These are phyloP conservation scores for Glycyrrhiza uralensis DNA, from an alignment of 306 rosid genomes.

Conservation along the genomic window DNA sequence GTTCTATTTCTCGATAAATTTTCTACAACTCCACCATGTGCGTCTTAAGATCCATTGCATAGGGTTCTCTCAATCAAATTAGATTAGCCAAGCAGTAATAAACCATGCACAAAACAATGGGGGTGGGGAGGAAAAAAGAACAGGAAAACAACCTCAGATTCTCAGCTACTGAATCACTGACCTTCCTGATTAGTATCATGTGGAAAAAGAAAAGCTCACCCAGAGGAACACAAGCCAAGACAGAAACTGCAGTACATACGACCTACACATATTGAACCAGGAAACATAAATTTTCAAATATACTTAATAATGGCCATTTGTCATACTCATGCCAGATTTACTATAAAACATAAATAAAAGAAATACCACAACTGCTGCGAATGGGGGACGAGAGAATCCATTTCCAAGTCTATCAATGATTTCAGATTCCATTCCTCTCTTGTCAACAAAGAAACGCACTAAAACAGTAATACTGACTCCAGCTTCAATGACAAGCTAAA, in stretches of 20 bases:
- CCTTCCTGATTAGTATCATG: conserved; percentile 94
- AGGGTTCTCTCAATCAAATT: conserved; percentile 7
- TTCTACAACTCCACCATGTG: not conserved
- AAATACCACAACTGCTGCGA: conserved; percentile 89
- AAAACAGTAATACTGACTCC: conserved; percentile 91
- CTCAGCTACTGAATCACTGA: conserved; percentile 57
- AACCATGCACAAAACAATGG: conserved; percentile 7
- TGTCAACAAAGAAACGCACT: conserved; percentile 88
- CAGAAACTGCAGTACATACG: conserved; percentile 80
- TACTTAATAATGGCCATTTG: conserved; percentile 7
- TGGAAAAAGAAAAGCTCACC: conserved; percentile 97
- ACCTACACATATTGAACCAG: conserved; percentile 54
- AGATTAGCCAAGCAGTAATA: conserved; percentile 1
- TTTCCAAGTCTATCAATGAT: conserved; percentile 92
- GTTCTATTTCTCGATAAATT: not conserved
- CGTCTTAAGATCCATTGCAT: conserved; percentile 20
- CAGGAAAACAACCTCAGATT: conserved; percentile 40
- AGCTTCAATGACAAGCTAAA: conserved; percentile 88
- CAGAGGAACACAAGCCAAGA: conserved; percentile 91
- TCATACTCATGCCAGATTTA: conserved; percentile 3
- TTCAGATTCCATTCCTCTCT: conserved; percentile 86
- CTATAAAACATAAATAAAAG: conserved; percentile 20
- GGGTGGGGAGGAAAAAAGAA: conserved; percentile 22
- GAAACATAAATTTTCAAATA: conserved; percentile 31
- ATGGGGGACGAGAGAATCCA: conserved; percentile 93